Base-by-base conservation (phyloP, 768 basidiomycete species). In the Termitomyces sp. region DNA sequence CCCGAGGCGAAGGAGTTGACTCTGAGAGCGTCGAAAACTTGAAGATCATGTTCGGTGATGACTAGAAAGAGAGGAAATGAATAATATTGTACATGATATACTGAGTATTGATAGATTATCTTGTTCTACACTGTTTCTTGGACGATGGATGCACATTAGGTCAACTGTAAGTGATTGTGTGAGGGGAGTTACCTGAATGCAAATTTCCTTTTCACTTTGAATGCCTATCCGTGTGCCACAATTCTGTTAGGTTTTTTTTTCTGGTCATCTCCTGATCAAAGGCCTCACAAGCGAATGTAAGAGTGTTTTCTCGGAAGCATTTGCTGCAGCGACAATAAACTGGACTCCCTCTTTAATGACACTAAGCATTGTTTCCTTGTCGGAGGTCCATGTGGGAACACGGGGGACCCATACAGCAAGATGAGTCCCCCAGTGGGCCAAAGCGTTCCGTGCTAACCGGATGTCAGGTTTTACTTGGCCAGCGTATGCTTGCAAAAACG, bases 11-110 rank as follows among this genome's bases (percentile, higher is more conserved):
- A 1, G 79, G 77, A 50, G 67, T 76, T 4, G 85, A 88, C 61
- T 78, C 84, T 2, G 88, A 91, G 67, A 88, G 88, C 59, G 71
- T 93, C 6, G 85, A 92, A 65, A 92, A 94, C 65, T 72, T 94
- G 41, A 88, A 88, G 67, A 83, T 88, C 54, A 92, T 89, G 81
- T 88, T 90, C 63, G 88, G 81, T 20, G 79, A 82, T 55, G 67
- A 72, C 31, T 70, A 49, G 62, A 53, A 27, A 39, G 37, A 4
- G 14, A 36, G 1, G 9, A 39, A 26, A n/a, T 16, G 14, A 16
- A 41, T 41, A 3, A 51, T 50, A 16, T 36, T 37, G 49, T 50
- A 37, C 34, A 24, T 37, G 34, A 50, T 50, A 7, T 37, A 50
- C 8, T 3, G 24, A 20, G n/a, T 6, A 48, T 39, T 51, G 24